phyloP scores from a whole-genome alignment of 495 filamentous ascomycete genomes.

The Trichoderma gamsii region DNA sequence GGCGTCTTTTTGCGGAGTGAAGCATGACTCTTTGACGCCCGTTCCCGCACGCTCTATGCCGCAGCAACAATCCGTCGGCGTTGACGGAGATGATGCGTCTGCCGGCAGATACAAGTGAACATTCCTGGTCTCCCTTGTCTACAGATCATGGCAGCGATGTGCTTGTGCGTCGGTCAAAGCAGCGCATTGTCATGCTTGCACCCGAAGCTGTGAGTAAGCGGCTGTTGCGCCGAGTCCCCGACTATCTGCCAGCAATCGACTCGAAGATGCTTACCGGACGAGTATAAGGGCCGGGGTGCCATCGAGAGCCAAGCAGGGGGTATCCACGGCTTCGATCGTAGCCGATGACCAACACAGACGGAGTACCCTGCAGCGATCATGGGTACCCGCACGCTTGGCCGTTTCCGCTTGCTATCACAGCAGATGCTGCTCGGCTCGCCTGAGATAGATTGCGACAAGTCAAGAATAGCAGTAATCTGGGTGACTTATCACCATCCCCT shows the following conservation, averaged over 20 bases:
- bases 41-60: not conserved
- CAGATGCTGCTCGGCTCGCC: slow-evolving; percentile 3
- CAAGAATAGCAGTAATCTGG: not conserved
- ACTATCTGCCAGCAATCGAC: no score
- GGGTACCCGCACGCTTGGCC: not conserved
- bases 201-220: not conserved
- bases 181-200: not conserved
- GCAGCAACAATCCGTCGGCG: no score
- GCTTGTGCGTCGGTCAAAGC: not conserved
- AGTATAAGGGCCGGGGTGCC: no score
- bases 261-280: no score
- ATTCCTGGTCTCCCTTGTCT: no score
- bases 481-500: not conserved
- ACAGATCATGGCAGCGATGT: no score
- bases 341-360: not conserved
- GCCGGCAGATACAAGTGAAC: no score
- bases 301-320: no score
- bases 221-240: no score
- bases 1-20: no score
- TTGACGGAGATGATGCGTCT: no score
- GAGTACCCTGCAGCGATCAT: slow-evolving; percentile 7
- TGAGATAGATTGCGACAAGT: not conserved
- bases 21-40: not conserved
- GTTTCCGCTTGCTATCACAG: not conserved
- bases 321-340: not conserved